Evolutionary conservation across 805 yeast species (phyloP), one percentile per base, ranked within the genome.

Genomic region (Barnettozyma populi): DNA sequence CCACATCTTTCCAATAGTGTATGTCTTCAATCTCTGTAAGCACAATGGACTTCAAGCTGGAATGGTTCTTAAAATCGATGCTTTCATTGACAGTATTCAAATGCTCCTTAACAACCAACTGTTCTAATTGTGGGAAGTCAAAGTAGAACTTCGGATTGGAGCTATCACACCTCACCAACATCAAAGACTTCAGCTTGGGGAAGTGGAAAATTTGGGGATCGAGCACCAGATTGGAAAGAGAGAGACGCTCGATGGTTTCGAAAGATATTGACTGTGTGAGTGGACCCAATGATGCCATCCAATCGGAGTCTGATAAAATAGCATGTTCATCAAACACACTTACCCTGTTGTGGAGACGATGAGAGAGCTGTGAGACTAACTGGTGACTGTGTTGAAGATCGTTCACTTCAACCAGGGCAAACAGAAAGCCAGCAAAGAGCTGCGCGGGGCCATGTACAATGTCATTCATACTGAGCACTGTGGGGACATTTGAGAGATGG

Each of bases 321-420:
- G 46, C 23, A 19, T 31, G 27, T 1, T 43, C 45, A 25, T 54
- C 55, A 41, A 52, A 50, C 7, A 54, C 43, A 7, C 49, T 41
- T n/a, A 52, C 39, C 16, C 36, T 48, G 36, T 47, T 48, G 16
- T 31, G 31, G 7, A 50, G 24, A 7, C 34, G 2, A 5, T 11
- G 2, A 3, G 57, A 42, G 7, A 50, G 23, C 1, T 19, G n/a
- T 2, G 45, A n/a, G 5, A 54, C 4, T 16, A 32, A 14, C 5
- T 14, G 7, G 11, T 23, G 21, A 10, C 52, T 23, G 23, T 35
- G 34, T 18, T 27, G 32, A 10, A 52, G 25, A 18, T 54, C 52
- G 34, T 52, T 47, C 21, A 54, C 37, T 40, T 54, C 57, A 1
- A 54, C 47, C 2, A 54, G 23, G 5, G 44, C 46, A 20, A 27